Evolutionary conservation across 2,329 filamentous ascomycete species (phyloP).

Genomic region (Parafenestella ontariensis): DNA sequence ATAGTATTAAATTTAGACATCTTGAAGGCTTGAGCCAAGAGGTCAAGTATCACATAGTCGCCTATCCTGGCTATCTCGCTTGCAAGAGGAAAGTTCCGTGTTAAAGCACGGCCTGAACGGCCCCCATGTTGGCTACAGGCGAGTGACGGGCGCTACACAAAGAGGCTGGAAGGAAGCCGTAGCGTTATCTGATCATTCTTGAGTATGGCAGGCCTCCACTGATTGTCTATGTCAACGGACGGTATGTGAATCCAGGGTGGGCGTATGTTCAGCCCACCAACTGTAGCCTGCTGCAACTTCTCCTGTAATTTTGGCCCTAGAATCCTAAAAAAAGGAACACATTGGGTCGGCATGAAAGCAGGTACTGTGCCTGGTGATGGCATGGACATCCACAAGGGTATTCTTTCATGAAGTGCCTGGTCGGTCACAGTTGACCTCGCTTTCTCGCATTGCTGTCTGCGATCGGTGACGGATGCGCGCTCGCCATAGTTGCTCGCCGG

Average conservation of each 20-base stretch:
- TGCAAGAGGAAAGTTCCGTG: neutral
- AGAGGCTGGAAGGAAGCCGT: neutral
- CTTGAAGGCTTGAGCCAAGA: neutral
- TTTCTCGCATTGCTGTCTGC: constrained; percentile 8
- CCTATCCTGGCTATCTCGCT: constrained; percentile 2
- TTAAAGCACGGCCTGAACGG: neutral
- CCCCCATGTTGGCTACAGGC: neutral
- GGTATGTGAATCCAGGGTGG: too few relatives aligned
- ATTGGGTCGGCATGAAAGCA: neutral
- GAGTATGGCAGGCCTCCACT: neutral
- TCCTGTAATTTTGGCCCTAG: neutral
- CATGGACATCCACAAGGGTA: neutral
- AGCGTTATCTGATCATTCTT: neutral
- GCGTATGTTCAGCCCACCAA: too few relatives aligned
- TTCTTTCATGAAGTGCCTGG: neutral
- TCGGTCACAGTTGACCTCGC: neutral
- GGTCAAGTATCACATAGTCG: neutral
- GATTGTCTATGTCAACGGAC: too few relatives aligned
- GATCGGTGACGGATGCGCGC: constrained; percentile 1
- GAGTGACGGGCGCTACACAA: neutral
- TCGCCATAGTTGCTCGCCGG: neutral
- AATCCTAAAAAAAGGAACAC: neutral
- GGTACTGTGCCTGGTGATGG: neutral
- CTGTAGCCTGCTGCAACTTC: neutral
- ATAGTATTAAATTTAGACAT: neutral